Percentiles rank a stretch among this genome's conserved stretches.
Conservation (phyloP, 768 basidiomycete genomes). For the Russula vinacea region DNA sequence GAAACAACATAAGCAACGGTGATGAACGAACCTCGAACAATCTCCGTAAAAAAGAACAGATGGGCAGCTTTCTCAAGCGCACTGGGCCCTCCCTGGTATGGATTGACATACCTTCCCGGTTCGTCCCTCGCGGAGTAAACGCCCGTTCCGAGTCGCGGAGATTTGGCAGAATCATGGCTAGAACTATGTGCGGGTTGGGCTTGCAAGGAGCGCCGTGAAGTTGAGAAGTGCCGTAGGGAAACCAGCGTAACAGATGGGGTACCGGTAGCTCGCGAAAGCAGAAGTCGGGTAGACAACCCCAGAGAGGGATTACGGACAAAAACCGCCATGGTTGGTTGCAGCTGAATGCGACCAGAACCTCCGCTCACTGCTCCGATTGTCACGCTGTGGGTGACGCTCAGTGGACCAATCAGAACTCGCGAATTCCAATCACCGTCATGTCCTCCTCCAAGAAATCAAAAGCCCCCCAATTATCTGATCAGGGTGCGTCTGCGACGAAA, state of each 20-base stretch:
- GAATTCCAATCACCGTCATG: slow-evolving; percentile 39
- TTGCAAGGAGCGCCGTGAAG: slow-evolving; percentile 30
- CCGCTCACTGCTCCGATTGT: background rate
- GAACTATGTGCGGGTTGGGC: slow-evolving; percentile 31
- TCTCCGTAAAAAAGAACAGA: slow-evolving; percentile 98
- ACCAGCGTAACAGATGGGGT: slow-evolving; percentile 39
- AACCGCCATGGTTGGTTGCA: slow-evolving; percentile 50
- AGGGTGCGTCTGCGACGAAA: slow-evolving; percentile 55
- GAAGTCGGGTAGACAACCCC: slow-evolving; percentile 51
- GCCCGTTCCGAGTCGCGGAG: slow-evolving; percentile 37
- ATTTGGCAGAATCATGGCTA: slow-evolving; percentile 33
- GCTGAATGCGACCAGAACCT: slow-evolving; percentile 38
- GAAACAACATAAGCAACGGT: slow-evolving; percentile 9
- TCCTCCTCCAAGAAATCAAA: slow-evolving; percentile 62
- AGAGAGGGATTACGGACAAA: slow-evolving; percentile 52
- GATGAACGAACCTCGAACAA: slow-evolving; percentile 73
- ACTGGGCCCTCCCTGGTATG: slow-evolving; percentile 76
- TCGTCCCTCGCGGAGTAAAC: slow-evolving; percentile 40
- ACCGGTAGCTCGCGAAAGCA: slow-evolving; percentile 33
- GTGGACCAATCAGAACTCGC: slow-evolving; percentile 48
- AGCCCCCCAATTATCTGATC: slow-evolving; percentile 55
- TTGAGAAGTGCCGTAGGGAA: slow-evolving; percentile 52
- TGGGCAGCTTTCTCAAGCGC: slow-evolving; percentile 96
- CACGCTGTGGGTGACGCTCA: slow-evolving; percentile 22
- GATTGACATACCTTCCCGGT: slow-evolving; percentile 55